Evolutionary conservation across 306 rosid species (phyloP).

Genomic region (Casuarina glauca): DNA sequence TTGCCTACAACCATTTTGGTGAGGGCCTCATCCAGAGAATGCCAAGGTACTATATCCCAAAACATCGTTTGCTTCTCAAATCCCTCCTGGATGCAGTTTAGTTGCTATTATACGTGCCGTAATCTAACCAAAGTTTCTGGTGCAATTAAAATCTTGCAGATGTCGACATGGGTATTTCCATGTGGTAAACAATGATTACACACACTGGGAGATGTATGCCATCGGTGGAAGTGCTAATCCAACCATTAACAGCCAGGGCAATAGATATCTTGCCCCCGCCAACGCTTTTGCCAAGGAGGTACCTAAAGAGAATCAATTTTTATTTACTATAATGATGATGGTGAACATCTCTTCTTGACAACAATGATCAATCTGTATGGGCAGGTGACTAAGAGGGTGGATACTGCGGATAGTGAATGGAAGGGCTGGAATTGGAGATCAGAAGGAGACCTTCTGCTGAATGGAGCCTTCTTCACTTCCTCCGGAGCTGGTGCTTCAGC

Average conservation of each 20-base stretch:
- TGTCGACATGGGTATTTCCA: slow-evolving; percentile 98
- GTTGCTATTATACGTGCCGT: neutral
- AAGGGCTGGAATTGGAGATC: slow-evolving; percentile 95
- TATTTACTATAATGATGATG: neutral
- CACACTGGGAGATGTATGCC: slow-evolving; percentile 99
- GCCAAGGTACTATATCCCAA: slow-evolving; percentile 67
- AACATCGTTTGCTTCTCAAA: neutral
- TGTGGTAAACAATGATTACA: slow-evolving; percentile 96
- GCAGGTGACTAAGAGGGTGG: slow-evolving; percentile 93
- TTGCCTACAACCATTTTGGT: slow-evolving; percentile 98
- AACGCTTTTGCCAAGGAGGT: slow-evolving; percentile 90
- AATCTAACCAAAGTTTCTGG: slow-evolving; percentile 10
- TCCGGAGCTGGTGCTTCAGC: slow-evolving; percentile 84
- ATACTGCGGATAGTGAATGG: slow-evolving; percentile 44
- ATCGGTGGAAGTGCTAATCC: slow-evolving; percentile 98
- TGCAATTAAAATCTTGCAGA: slow-evolving; percentile 47
- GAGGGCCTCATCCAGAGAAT: slow-evolving; percentile 95
- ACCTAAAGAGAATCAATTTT: neutral
- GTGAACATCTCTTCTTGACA: neutral
- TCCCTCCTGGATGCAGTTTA: neutral
- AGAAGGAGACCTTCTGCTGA: slow-evolving; percentile 86
- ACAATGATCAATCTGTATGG: slow-evolving; percentile 5
- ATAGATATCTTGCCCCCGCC: slow-evolving; percentile 87
- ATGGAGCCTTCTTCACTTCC: slow-evolving; percentile 84
- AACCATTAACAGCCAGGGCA: slow-evolving; percentile 97